Evolutionary conservation across 1,139 yeast genomes (phyloP).

Genomic region (Taiozyma onychis): DNA sequence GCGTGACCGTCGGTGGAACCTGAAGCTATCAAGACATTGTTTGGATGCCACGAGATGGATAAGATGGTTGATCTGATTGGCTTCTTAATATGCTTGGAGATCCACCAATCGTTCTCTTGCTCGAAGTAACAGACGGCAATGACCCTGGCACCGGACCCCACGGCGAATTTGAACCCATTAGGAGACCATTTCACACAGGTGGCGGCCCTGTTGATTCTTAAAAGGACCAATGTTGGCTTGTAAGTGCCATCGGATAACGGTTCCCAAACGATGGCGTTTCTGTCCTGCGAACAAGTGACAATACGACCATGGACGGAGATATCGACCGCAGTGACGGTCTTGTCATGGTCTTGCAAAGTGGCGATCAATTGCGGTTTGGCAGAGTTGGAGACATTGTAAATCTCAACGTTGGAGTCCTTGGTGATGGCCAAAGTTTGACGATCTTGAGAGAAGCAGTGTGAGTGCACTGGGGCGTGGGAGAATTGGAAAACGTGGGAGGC

Average conservation of each 20-base stretch:
- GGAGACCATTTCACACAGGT: slow-evolving; percentile 95
- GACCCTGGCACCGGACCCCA: slow-evolving; percentile 91
- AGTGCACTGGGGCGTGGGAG: slow-evolving; percentile 83
- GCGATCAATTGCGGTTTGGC: slow-evolving; percentile 40
- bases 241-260: slow-evolving; percentile 54
- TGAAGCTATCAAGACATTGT: slow-evolving; percentile 78
- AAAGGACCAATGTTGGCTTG: slow-evolving; percentile 87
- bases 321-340: slow-evolving; percentile 92
- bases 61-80: slow-evolving; percentile 87
- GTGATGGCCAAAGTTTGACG: slow-evolving; percentile 71
- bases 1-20: slow-evolving; percentile 97
- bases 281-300: slow-evolving; percentile 95
- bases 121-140: slow-evolving; percentile 96
- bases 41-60: slow-evolving; percentile 91
- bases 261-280: slow-evolving; percentile 97
- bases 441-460: slow-evolving; percentile 81
- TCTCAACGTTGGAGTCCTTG: slow-evolving; percentile 68
- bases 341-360: slow-evolving; percentile 79
- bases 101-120: slow-evolving; percentile 99
- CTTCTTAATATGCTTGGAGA: slow-evolving; percentile 91
- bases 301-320: slow-evolving; percentile 85
- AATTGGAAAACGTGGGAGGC: slow-evolving; percentile 43
- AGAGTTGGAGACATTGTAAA: slow-evolving; percentile 55
- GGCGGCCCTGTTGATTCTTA: slow-evolving; percentile 92
- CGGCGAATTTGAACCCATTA: slow-evolving; percentile 88